phyloP scores from a whole-genome alignment of 164 flowering plant species.

The Tetracentron sinense region DNA sequence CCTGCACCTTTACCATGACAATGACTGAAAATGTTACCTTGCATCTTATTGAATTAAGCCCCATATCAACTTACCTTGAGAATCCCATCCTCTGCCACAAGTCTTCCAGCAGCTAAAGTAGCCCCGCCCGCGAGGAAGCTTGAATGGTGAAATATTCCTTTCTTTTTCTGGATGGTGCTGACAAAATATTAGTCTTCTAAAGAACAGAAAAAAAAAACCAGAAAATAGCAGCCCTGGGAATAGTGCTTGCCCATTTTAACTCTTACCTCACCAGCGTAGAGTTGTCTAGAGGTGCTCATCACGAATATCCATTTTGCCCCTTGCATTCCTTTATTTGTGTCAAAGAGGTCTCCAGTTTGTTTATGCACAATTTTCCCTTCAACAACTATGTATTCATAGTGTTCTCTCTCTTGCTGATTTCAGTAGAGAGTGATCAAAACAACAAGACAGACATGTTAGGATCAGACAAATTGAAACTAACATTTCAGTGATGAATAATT shows the following conservation, averaged over 20 bases:
- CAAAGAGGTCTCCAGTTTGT: conserved; percentile 45
- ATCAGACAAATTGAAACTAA: background rate
- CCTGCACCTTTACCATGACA: too few species aligned
- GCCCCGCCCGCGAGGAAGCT: conserved; percentile 95
- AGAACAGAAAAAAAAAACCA: background rate
- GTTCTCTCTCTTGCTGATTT: conserved; percentile 76
- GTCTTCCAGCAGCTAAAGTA: conserved; percentile 84
- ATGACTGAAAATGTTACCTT: background rate
- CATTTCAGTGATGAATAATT: background rate
- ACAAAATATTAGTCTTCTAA: background rate
- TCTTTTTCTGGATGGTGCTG: conserved; percentile 55
- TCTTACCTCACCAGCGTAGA: conserved; percentile 78
- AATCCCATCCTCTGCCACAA: conserved; percentile 53
- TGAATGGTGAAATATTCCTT: conserved; percentile 86
- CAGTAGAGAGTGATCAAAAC: too few species aligned
- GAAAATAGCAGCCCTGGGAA: background rate
- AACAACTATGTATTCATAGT: conserved; percentile 56
- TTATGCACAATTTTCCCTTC: conserved; percentile 64
- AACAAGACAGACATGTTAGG: too few species aligned
- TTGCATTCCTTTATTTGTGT: conserved; percentile 39
- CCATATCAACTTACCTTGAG: conserved; percentile 63
- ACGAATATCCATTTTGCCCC: conserved; percentile 81
- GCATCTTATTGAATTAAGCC: background rate
- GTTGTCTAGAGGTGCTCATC: conserved; percentile 70
- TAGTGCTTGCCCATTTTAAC: background rate